Conservation (phyloP, 2,329 filamentous ascomycete genomes). For the Sphaerulina vaccinii region DNA sequence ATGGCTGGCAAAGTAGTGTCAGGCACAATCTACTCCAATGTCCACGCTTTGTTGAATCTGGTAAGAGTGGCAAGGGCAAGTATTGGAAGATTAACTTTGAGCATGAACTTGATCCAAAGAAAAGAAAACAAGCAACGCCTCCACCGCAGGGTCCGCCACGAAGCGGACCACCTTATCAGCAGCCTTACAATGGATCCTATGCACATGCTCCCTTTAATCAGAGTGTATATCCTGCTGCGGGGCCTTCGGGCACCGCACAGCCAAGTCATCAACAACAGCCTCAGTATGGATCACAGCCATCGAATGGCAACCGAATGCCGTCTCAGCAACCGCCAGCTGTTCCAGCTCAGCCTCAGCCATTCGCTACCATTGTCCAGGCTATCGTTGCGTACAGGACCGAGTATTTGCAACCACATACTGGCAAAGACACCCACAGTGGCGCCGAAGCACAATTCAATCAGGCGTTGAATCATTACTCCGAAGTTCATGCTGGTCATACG, state of each 20-base stretch:
- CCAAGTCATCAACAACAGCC: conserved; percentile 7
- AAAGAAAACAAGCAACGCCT: conserved; percentile 48
- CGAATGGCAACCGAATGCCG: conserved; percentile 13
- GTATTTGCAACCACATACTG: neutral
- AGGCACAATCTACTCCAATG: conserved; percentile 63
- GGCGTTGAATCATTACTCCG: conserved; percentile 8
- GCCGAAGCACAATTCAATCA: conserved; percentile 7
- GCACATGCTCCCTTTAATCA: conserved; percentile 16
- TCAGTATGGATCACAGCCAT: conserved; percentile 8
- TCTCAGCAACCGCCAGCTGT: conserved; percentile 17
- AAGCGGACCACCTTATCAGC: conserved; percentile 16
- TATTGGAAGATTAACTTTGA: conserved; percentile 62
- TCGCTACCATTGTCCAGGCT: conserved; percentile 28
- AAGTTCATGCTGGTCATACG: conserved; percentile 9
- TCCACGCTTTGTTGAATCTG: conserved; percentile 60
- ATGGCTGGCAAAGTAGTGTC: conserved; percentile 66
- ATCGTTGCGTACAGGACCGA: conserved; percentile 27
- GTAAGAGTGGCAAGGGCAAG: conserved; percentile 61
- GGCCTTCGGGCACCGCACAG: neutral
- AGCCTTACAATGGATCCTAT: conserved; percentile 15
- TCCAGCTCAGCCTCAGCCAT: conserved; percentile 18
- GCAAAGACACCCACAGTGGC: conserved; percentile 1
- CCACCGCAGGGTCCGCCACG: conserved; percentile 25
- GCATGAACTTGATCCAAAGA: conserved; percentile 61
- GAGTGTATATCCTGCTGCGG: conserved; percentile 1